phyloP scores from a whole-genome alignment of 352 stramenopile species.

The Phytophthora multivora region DNA sequence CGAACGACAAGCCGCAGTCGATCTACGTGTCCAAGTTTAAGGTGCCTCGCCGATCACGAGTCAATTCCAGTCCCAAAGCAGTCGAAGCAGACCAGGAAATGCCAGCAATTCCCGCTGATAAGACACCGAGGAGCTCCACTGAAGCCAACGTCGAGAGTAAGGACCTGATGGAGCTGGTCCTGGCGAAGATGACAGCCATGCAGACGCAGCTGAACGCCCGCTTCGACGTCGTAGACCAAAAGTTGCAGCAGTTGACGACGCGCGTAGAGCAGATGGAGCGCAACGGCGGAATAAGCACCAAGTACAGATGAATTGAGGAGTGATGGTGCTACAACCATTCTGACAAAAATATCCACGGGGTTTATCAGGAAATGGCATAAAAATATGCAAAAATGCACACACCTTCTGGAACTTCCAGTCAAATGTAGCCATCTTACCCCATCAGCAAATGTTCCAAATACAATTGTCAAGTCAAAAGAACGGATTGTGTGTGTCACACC shows the following conservation, averaged over 20 bases:
- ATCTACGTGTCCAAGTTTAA: conserved; percentile 61
- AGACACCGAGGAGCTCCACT: conserved; percentile 16
- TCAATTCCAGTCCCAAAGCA: background rate
- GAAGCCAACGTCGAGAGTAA: background rate
- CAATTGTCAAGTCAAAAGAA: conserved; percentile 24
- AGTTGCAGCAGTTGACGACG: conserved; percentile 36
- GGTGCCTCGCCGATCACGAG: conserved; percentile 34
- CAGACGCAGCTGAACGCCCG: conserved; percentile 55
- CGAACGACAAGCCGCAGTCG: conserved; percentile 31
- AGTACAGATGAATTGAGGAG: conserved; percentile 6
- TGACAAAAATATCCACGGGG: background rate
- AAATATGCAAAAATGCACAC: too few species aligned
- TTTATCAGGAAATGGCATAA: background rate
- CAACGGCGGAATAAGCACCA: too few species aligned
- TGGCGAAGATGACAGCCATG: conserved; percentile 41
- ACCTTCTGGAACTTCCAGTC: too few species aligned
- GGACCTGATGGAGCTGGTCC: conserved; percentile 24
- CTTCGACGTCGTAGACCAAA: conserved; percentile 57
- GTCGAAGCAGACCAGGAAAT: background rate
- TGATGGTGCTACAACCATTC: conserved; percentile 17
- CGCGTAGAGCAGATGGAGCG: conserved; percentile 52
- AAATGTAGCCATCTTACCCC: conserved; percentile 14
- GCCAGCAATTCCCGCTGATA: conserved; percentile 6
- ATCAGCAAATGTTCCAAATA: conserved; percentile 16
- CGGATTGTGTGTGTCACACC: conserved; percentile 17